These are phyloP conservation scores for Lipomyces sp. DNA, from an alignment of 805 yeast species.

Conservation along the genomic window DNA sequence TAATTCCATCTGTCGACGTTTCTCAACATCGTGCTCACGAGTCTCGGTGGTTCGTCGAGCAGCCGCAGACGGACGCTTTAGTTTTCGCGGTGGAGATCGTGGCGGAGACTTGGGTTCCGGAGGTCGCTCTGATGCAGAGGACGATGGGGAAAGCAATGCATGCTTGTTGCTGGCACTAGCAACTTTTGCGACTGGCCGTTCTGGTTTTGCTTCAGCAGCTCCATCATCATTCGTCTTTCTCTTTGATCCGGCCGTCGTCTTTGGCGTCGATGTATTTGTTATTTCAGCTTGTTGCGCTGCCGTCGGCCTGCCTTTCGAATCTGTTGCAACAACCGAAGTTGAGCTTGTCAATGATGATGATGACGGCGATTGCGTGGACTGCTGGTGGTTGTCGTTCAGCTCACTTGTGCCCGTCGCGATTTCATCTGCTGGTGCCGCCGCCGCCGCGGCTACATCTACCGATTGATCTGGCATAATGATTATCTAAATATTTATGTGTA, in stretches of 20 bases:
- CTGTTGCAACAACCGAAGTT: not conserved
- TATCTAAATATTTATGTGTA: not conserved
- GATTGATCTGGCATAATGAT: not conserved
- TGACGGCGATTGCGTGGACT: not conserved
- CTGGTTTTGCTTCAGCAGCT: not conserved
- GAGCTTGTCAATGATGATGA: no score
- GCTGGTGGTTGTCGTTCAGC: not conserved
- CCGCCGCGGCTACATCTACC: not conserved
- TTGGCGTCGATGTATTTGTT: not conserved
- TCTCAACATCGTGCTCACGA: slow-evolving; percentile 15
- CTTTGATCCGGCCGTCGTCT: not conserved
- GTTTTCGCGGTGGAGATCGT: slow-evolving; percentile 36
- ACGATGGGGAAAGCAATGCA: not conserved
- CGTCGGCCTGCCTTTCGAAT: not conserved
- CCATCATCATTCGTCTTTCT: not conserved
- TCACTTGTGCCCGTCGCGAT: not conserved
- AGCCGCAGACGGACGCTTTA: slow-evolving; percentile 35
- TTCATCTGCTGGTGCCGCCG: not conserved
- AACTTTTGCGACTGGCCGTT: not conserved
- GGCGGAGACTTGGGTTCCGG: slow-evolving; percentile 34
- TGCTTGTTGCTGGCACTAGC: not conserved
- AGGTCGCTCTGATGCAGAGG: not conserved
- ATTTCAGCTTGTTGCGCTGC: not conserved
- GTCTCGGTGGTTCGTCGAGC: slow-evolving; percentile 22
- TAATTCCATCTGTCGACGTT: slow-evolving; percentile 12